Percentiles rank a stretch among this genome's conserved stretches.
Evolutionary conservation across 495 filamentous ascomycete genomes (phyloP).

Genomic region (Xeromyces bisporus): DNA sequence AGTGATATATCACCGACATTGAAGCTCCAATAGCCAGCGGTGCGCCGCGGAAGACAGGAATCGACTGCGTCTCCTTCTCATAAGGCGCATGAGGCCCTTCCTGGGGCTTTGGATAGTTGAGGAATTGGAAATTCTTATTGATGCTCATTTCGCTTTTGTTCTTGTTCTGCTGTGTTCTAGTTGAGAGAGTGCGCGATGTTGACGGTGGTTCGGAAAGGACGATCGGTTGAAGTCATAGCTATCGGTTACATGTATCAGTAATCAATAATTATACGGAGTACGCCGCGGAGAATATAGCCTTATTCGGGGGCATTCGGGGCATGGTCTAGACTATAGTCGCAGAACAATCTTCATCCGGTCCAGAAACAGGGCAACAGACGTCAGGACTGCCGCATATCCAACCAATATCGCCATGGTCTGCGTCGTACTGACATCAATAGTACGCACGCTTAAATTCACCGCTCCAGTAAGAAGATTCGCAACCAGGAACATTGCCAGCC

Average conservation of each 20-base stretch:
- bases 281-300: too few relatives aligned
- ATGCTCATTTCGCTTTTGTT: slow-evolving; percentile 12
- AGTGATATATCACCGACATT: slow-evolving; percentile 13
- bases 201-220: too few relatives aligned
- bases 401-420: slow-evolving; percentile 57
- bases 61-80: slow-evolving; percentile 27
- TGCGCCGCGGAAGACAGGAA: slow-evolving; percentile 37
- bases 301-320: too few relatives aligned
- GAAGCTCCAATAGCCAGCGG: slow-evolving; percentile 32
- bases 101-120: slow-evolving; percentile 27
- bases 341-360: slow-evolving; percentile 43
- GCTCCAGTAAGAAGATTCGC: slow-evolving; percentile 80
- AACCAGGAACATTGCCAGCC: slow-evolving; percentile 68
- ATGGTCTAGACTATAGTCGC: not conserved
- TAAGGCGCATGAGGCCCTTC: slow-evolving; percentile 31
- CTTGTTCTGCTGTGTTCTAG: too few relatives aligned
- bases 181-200: too few relatives aligned
- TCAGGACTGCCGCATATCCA: slow-evolving; percentile 50
- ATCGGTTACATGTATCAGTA: too few relatives aligned
- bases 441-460: slow-evolving; percentile 73
- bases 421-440: slow-evolving; percentile 45
- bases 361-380: slow-evolving; percentile 49
- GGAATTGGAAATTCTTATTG: slow-evolving; percentile 9
- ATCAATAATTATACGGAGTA: too few relatives aligned
- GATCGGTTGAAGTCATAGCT: too few relatives aligned